These are phyloP conservation scores for Russula ochroleuca DNA, from an alignment of 768 basidiomycete genomes.

Conservation along the genomic window DNA sequence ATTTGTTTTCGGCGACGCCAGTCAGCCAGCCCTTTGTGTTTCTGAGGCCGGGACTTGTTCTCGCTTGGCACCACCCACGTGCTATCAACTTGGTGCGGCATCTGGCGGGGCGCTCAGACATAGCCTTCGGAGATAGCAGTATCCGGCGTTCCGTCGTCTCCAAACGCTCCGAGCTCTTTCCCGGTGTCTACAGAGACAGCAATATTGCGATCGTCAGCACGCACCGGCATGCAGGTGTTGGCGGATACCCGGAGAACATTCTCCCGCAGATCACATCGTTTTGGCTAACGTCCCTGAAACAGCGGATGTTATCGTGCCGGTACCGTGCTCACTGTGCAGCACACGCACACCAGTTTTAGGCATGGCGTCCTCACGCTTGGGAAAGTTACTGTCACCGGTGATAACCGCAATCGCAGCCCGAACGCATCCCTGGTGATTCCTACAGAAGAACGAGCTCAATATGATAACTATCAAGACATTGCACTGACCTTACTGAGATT, in stretches of 20 bases:
- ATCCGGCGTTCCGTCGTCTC: constrained; percentile 64
- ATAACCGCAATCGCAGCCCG: constrained; percentile 71
- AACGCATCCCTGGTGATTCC: constrained; percentile 76
- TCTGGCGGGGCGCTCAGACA: constrained; percentile 39
- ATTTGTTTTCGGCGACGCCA: constrained; percentile 73
- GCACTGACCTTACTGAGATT: constrained; percentile 64
- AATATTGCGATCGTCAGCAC: constrained; percentile 76
- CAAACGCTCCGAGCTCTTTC: constrained; percentile 51
- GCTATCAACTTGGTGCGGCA: not conserved
- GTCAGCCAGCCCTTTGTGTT: constrained; percentile 34
- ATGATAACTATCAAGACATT: constrained; percentile 72
- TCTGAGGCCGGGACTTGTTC: not conserved
- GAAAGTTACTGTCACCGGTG: constrained; percentile 63
- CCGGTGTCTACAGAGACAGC: constrained; percentile 59
- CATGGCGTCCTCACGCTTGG: constrained; percentile 59
- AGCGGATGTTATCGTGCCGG: constrained; percentile 65
- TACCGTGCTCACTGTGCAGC: constrained; percentile 61
- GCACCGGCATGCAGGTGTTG: constrained; percentile 73
- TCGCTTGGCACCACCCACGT: not conserved
- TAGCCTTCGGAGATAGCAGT: constrained; percentile 74
- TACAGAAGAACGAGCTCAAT: constrained; percentile 58
- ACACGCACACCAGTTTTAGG: constrained; percentile 59
- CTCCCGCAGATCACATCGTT: constrained; percentile 68
- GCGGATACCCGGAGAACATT: constrained; percentile 73
- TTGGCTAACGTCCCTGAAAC: constrained; percentile 69